Evolutionary conservation across 805 yeast genomes (phyloP).

Genomic region (Yamadazyma takamatsuzukensis): DNA sequence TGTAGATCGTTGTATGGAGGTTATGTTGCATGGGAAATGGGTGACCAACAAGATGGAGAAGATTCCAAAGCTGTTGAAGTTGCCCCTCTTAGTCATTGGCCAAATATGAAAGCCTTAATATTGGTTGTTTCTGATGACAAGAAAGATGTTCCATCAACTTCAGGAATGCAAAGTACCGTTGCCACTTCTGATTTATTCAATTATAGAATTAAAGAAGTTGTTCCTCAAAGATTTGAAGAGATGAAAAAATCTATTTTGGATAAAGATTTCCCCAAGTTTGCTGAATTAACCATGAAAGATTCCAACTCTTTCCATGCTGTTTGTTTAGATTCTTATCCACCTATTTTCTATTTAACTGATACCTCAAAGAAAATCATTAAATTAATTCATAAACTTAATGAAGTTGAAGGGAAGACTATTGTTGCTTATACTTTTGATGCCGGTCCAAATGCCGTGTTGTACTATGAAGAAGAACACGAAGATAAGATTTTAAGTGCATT

Average conservation of each 20-base stretch:
- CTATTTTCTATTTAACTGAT: conserved; percentile 91
- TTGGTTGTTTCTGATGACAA: conserved; percentile 90
- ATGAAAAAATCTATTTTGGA: conserved; percentile 75
- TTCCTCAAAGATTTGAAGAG: conserved; percentile 77
- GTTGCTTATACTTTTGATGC: conserved; percentile 99
- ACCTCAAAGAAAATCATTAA: conserved; percentile 81
- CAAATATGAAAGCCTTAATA: conserved; percentile 85
- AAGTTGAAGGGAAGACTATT: conserved; percentile 56
- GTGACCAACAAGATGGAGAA: conserved; percentile 64
- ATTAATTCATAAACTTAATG: conserved; percentile 74
- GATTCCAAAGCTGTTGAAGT: conserved; percentile 94
- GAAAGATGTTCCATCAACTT: conserved; percentile 91
- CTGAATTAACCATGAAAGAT: conserved; percentile 90
- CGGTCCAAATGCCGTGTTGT: conserved; percentile 97
- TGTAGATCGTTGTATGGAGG: conserved; percentile 98
- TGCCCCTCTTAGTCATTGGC: conserved; percentile 86
- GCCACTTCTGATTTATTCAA: conserved; percentile 81
- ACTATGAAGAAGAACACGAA: conserved; percentile 78
- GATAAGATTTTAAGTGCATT: conserved; percentile 67
- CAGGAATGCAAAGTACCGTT: conserved; percentile 96
- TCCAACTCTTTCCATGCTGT: conserved; percentile 97
- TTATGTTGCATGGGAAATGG: conserved; percentile 99
- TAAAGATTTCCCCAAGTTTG: conserved; percentile 79
- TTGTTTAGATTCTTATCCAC: conserved; percentile 94
- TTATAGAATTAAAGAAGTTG: conserved; percentile 74